Evolutionary conservation across 257 asterid genomes (phyloP).

Genomic region (Solanum appendiculatum): DNA sequence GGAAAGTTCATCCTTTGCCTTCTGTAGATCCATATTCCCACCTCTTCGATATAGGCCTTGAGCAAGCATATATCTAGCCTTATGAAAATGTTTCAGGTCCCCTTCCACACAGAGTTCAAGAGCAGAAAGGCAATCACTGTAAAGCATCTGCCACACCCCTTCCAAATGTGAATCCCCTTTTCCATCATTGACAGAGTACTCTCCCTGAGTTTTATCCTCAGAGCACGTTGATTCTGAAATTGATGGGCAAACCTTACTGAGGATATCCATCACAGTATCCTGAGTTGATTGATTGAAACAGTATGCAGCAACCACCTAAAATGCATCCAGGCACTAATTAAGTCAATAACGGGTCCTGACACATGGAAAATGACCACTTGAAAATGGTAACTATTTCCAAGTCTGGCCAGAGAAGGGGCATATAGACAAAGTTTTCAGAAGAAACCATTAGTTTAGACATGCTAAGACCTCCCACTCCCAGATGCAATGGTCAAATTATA

Average conservation of each 20-base stretch:
- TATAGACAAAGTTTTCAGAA: not conserved
- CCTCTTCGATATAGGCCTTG: slow-evolving; percentile 84
- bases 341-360: not conserved
- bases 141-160: slow-evolving; percentile 69
- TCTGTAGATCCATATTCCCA: slow-evolving; percentile 64
- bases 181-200: slow-evolving; percentile 10
- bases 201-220: slow-evolving; percentile 28
- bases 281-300: slow-evolving; percentile 54
- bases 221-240: slow-evolving; percentile 34
- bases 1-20: slow-evolving; percentile 95
- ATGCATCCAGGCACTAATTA: slow-evolving; percentile 9
- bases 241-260: slow-evolving; percentile 23
- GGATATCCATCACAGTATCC: slow-evolving; percentile 33
- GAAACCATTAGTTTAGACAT: not conserved
- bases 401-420: not conserved
- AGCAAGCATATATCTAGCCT: slow-evolving; percentile 91
- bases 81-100: slow-evolving; percentile 96
- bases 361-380: not conserved
- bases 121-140: slow-evolving; percentile 87
- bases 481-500: not conserved
- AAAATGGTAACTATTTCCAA: not conserved
- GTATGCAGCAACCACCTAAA: slow-evolving; percentile 70
- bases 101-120: slow-evolving; percentile 92
- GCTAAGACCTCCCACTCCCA: not conserved
- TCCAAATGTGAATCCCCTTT: slow-evolving; percentile 25